Percentiles rank a stretch among this genome's conserved stretches.
These are phyloP conservation scores for Apiospora kogelbergensis DNA, from an alignment of 2,329 filamentous ascomycete genomes.

Conservation along the genomic window DNA sequence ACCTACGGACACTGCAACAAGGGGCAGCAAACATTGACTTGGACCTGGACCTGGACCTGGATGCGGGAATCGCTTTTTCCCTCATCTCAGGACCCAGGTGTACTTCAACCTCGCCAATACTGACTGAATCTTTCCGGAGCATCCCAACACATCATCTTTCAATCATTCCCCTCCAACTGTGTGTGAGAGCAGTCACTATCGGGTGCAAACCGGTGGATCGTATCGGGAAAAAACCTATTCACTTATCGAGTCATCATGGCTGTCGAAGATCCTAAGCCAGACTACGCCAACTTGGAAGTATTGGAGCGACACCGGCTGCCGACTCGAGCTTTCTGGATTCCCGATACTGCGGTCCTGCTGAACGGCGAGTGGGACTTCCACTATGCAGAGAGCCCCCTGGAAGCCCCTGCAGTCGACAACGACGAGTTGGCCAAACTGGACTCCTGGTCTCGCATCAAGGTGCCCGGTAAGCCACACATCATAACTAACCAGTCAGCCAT, in stretches of 20 bases:
- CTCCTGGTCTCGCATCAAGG: slow-evolving; percentile 53
- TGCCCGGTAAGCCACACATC: slow-evolving; percentile 46
- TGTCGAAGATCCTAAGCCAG: slow-evolving; percentile 33
- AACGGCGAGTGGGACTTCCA: slow-evolving; percentile 61
- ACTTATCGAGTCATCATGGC: background rate
- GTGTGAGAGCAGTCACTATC: background rate
- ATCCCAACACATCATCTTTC: background rate
- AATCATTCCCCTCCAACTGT: background rate
- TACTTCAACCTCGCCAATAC: background rate
- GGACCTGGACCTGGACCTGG: no score
- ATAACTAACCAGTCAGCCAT: background rate
- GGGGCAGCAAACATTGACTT: background rate
- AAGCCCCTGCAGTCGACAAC: slow-evolving; percentile 40
- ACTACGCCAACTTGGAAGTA: slow-evolving; percentile 51
- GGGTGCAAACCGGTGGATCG: background rate
- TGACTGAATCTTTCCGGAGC: background rate
- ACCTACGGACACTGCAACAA: background rate
- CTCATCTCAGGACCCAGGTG: background rate
- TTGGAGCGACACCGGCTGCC: slow-evolving; percentile 54
- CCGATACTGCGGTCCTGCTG: slow-evolving; percentile 44
- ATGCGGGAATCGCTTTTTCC: background rate
- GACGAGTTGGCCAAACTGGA: slow-evolving; percentile 17
- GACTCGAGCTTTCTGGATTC: slow-evolving; percentile 52
- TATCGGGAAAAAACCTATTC: background rate
- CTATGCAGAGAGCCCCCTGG: slow-evolving; percentile 43